A percentile compares a stretch with the other conserved stretches of the same genome.
These are phyloP conservation scores for Colletotrichum sp. DNA, from an alignment of 2,329 filamentous ascomycete species.

Conservation along the genomic window DNA sequence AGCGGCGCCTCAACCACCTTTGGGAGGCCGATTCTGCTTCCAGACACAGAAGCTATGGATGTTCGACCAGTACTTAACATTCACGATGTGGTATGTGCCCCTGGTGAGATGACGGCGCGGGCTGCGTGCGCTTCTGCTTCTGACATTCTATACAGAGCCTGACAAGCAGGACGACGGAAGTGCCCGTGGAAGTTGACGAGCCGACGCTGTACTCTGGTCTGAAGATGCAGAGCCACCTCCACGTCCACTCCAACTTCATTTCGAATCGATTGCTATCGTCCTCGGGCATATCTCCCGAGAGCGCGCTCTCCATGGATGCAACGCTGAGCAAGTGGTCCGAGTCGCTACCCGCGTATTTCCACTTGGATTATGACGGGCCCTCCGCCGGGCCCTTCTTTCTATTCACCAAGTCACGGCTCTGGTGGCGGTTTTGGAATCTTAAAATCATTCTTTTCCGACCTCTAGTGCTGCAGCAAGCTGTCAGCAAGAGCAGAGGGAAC, in stretches of 20 bases:
- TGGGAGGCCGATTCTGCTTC: slow-evolving; percentile 29
- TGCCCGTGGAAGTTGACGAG: slow-evolving; percentile 25
- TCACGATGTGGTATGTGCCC: slow-evolving; percentile 25
- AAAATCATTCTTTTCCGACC: slow-evolving; percentile 35
- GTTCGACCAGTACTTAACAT: slow-evolving; percentile 33
- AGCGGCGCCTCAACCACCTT: slow-evolving; percentile 52
- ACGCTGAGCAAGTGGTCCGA: slow-evolving; percentile 29
- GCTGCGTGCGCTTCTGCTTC: background rate
- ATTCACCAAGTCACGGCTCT: slow-evolving; percentile 31
- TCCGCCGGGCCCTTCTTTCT: slow-evolving; percentile 25
- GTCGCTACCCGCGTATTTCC: slow-evolving; percentile 31
- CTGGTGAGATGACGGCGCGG: background rate
- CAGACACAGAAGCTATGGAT: slow-evolving; percentile 33
- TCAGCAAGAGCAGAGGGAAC: slow-evolving; percentile 22
- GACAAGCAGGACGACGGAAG: slow-evolving; percentile 25
- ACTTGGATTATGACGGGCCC: slow-evolving; percentile 16
- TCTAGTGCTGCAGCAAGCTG: slow-evolving; percentile 29
- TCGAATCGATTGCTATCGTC: slow-evolving; percentile 32
- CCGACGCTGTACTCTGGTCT: slow-evolving; percentile 33
- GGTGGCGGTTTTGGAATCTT: slow-evolving; percentile 38
- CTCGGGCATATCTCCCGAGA: slow-evolving; percentile 27
- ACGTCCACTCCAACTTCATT: slow-evolving; percentile 34
- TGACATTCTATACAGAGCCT: slow-evolving; percentile 22
- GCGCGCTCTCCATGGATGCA: slow-evolving; percentile 27
- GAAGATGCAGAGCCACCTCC: slow-evolving; percentile 32